Percentiles rank a stretch among this genome's conserved stretches.
These are phyloP conservation scores for Lonicera japonica DNA, from an alignment of 129 eudicot species.

Conservation along the genomic window DNA sequence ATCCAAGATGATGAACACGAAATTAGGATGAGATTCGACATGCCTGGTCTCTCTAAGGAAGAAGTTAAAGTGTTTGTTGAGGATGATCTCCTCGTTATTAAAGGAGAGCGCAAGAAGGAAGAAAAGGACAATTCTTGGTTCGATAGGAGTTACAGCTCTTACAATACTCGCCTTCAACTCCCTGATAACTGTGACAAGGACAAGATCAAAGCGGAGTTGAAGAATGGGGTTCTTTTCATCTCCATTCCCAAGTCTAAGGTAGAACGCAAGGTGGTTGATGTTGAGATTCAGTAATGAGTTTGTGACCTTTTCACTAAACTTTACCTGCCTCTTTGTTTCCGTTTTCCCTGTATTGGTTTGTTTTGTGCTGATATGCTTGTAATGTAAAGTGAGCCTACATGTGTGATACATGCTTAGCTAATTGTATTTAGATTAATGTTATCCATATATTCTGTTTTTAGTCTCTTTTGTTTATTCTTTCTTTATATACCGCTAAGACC, in stretches of 20 bases:
- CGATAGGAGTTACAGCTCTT: slow-evolving; percentile 35
- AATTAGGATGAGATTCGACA: slow-evolving; percentile 69
- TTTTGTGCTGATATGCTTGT: slow-evolving; percentile 2
- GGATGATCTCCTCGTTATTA: slow-evolving; percentile 63
- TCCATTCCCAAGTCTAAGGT: slow-evolving; percentile 53
- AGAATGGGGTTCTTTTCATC: slow-evolving; percentile 71
- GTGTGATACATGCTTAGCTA: no score
- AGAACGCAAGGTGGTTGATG: slow-evolving; percentile 65
- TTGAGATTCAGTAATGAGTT: slow-evolving; percentile 36
- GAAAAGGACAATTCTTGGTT: slow-evolving; percentile 34
- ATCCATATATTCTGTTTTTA: no score
- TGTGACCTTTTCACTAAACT: neutral
- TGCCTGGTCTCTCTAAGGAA: slow-evolving; percentile 75
- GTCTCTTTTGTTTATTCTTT: no score
- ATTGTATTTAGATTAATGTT: no score
- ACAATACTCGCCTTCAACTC: slow-evolving; percentile 43
- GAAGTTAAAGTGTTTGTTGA: slow-evolving; percentile 70
- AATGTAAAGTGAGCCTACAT: neutral
- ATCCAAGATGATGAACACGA: slow-evolving; percentile 52
- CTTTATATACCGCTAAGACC: no score
- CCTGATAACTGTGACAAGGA: slow-evolving; percentile 71
- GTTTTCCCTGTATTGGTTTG: neutral
- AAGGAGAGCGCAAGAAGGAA: slow-evolving; percentile 50
- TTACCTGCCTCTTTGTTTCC: neutral
- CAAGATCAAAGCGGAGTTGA: slow-evolving; percentile 70